Percentiles rank a stretch among this genome's conserved stretches.
These are phyloP conservation scores for Gloeophyllum trabeum DNA, from an alignment of 768 basidiomycete species.

Conservation along the genomic window DNA sequence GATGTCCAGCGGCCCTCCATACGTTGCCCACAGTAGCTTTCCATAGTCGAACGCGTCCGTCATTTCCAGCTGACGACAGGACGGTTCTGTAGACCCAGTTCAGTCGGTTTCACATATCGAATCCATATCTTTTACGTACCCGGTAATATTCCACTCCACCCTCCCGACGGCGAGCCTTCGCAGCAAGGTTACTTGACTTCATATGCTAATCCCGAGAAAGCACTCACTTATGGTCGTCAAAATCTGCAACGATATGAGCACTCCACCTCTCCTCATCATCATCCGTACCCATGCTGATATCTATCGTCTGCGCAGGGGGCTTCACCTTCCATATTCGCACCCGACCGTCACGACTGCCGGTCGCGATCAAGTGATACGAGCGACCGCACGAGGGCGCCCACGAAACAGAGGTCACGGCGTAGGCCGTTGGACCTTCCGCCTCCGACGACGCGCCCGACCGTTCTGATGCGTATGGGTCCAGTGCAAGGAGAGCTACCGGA, in stretches of 20 bases:
- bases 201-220: no score
- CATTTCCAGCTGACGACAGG: slow-evolving; percentile 74
- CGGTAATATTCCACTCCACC: slow-evolving; percentile 93
- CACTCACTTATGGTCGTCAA: slow-evolving; percentile 71
- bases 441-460: slow-evolving; percentile 9
- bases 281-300: slow-evolving; percentile 24
- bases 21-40: slow-evolving; percentile 77
- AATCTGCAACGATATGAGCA: slow-evolving; percentile 70
- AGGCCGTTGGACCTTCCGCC: slow-evolving; percentile 26
- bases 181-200: no score
- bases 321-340: slow-evolving; percentile 86
- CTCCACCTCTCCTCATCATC: slow-evolving; percentile 55
- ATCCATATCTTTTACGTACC: slow-evolving; percentile 28
- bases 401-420: slow-evolving; percentile 70
- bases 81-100: slow-evolving; percentile 43
- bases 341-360: slow-evolving; percentile 77
- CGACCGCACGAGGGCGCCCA: slow-evolving; percentile 95
- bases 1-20: slow-evolving; percentile 74
- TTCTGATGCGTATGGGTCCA: slow-evolving; percentile 39
- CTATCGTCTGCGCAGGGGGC: slow-evolving; percentile 40
- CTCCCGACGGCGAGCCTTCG: slow-evolving; percentile 70
- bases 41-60: slow-evolving; percentile 76
- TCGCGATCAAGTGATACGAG: slow-evolving; percentile 89
- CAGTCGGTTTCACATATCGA: slow-evolving; percentile 1
- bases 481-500: slow-evolving; percentile 50